Percentiles rank a stretch among this genome's conserved stretches.
phyloP scores from a whole-genome alignment of 1,139 yeast genomes.

The Blastobotrys indianensis region DNA sequence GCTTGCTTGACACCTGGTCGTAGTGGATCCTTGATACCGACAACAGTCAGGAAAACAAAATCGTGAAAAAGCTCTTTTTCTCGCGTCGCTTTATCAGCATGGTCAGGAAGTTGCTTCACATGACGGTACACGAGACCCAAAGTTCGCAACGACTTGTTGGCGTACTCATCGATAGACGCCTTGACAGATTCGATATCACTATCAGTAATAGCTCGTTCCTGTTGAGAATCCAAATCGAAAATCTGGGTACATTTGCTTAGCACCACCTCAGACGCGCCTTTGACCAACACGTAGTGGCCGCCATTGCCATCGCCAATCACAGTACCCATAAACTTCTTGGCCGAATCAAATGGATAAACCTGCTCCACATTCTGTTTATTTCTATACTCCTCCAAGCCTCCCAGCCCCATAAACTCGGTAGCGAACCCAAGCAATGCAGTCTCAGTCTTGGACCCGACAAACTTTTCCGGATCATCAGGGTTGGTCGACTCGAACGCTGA shows the following conservation, averaged over 20 bases:
- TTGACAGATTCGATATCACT: slow-evolving; percentile 31
- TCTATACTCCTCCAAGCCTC: slow-evolving; percentile 39
- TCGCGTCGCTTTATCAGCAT: slow-evolving; percentile 20
- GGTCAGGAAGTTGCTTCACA: slow-evolving; percentile 33
- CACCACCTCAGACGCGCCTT: slow-evolving; percentile 94
- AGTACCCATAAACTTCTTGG: slow-evolving; percentile 88
- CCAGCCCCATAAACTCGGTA: slow-evolving; percentile 46
- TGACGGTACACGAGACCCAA: slow-evolving; percentile 79
- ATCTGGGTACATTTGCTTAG: slow-evolving; percentile 47
- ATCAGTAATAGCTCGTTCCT: slow-evolving; percentile 35
- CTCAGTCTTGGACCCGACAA: slow-evolving; percentile 90
- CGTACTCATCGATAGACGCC: slow-evolving; percentile 55
- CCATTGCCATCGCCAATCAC: slow-evolving; percentile 41
- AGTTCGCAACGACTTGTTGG: slow-evolving; percentile 75
- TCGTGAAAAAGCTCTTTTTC: slow-evolving; percentile 21
- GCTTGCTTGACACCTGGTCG: slow-evolving; percentile 89
- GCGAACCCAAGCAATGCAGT: slow-evolving; percentile 77
- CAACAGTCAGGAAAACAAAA: slow-evolving; percentile 48
- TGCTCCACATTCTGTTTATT: slow-evolving; percentile 48
- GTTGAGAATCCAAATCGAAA: slow-evolving; percentile 25
- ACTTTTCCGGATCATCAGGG: slow-evolving; percentile 40
- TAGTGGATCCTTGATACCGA: slow-evolving; percentile 93
- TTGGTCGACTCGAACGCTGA: slow-evolving; percentile 76
- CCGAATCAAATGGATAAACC: slow-evolving; percentile 84
- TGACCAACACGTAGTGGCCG: slow-evolving; percentile 53